Percentiles rank a stretch among this genome's conserved stretches.
These are phyloP conservation scores for Penicillium concentricum DNA, from an alignment of 2,329 filamentous ascomycete species.

Conservation along the genomic window DNA sequence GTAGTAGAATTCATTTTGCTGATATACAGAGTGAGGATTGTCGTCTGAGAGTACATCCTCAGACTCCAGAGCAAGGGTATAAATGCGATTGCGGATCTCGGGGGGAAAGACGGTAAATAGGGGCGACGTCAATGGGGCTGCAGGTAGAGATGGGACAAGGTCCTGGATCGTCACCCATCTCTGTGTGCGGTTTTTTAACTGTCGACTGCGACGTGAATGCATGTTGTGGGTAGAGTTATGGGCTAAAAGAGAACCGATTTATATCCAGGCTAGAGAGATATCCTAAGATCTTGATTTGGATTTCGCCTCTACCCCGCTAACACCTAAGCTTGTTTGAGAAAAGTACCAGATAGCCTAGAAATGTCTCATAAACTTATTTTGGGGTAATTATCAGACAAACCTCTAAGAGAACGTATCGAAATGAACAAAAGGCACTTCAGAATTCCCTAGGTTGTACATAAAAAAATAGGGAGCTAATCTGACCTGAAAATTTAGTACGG, in stretches of 20 bases:
- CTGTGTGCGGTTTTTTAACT: neutral
- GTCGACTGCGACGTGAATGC: neutral
- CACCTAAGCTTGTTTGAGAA: too few species aligned
- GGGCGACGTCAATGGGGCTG: neutral
- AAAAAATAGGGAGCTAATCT: too few species aligned
- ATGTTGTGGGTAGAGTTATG: neutral
- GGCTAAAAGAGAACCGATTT: neutral
- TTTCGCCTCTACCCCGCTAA: too few species aligned
- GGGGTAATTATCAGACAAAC: too few species aligned
- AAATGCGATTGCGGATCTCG: slow-evolving; percentile 2
- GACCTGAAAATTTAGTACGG: too few species aligned
- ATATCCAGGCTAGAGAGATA: too few species aligned
- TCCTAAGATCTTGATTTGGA: too few species aligned
- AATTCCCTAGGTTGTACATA: too few species aligned
- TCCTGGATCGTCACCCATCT: neutral
- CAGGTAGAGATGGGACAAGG: neutral
- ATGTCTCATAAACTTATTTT: too few species aligned
- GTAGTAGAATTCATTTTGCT: slow-evolving; percentile 24
- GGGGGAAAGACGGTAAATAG: neutral
- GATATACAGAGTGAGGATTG: slow-evolving; percentile 12
- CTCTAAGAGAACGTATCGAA: too few species aligned
- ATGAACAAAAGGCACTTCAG: too few species aligned
- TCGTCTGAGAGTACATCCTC: neutral
- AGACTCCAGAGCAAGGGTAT: neutral
- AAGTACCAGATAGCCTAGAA: too few species aligned